phyloP scores from a whole-genome alignment of 2,329 filamentous ascomycete genomes.

The Byssoonygena ceratinophila region DNA sequence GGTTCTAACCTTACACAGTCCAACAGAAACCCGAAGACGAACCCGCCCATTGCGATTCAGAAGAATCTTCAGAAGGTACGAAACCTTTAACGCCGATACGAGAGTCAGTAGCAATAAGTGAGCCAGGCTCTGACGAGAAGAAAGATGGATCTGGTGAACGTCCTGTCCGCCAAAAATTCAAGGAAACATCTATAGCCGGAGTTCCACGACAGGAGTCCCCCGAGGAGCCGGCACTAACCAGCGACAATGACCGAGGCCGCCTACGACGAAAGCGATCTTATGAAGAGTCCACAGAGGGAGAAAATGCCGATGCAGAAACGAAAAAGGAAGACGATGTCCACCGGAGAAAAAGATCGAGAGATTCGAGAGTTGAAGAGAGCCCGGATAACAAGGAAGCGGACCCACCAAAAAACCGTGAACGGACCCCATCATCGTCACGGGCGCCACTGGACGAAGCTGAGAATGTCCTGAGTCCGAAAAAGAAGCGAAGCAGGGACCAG shows the following conservation, averaged over 20 bases:
- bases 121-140: slow-evolving; percentile 15
- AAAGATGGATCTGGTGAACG: slow-evolving; percentile 40
- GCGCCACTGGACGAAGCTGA: slow-evolving; percentile 9
- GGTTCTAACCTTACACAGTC: slow-evolving; percentile 5
- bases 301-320: slow-evolving; percentile 13
- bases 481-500: slow-evolving; percentile 37
- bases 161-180: slow-evolving; percentile 50
- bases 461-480: slow-evolving; percentile 30
- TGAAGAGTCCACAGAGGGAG: slow-evolving; percentile 32
- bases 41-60: slow-evolving; percentile 3
- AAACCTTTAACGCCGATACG: slow-evolving; percentile 17
- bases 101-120: neutral
- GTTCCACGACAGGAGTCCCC: slow-evolving; percentile 1
- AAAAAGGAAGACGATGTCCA: slow-evolving; percentile 21
- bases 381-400: slow-evolving; percentile 8
- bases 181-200: slow-evolving; percentile 50
- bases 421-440: slow-evolving; percentile 15
- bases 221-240: slow-evolving; percentile 9
- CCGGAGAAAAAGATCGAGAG: slow-evolving; percentile 28
- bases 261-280: slow-evolving; percentile 36
- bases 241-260: slow-evolving; percentile 27
- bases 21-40: slow-evolving; percentile 5
- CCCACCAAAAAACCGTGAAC: slow-evolving; percentile 14
- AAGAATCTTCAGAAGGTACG: slow-evolving; percentile 19
- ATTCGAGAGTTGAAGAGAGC: slow-evolving; percentile 19